Conservation (phyloP, 345 rosid genomes). For the Lepidium didymum region DNA sequence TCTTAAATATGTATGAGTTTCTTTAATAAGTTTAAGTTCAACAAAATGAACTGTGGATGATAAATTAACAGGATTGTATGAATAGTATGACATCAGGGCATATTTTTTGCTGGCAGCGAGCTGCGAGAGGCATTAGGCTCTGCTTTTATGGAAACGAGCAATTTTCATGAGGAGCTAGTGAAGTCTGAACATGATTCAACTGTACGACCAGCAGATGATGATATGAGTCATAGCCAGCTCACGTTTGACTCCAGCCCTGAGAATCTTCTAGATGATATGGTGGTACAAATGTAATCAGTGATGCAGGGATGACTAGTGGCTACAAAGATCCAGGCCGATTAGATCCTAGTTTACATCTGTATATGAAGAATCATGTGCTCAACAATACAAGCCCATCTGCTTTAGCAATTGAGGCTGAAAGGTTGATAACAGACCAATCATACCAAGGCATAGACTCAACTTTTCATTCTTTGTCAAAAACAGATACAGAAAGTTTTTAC, state of each 20-base stretch:
- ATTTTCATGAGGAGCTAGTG: slow-evolving; percentile 35
- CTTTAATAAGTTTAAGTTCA: neutral
- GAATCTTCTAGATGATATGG: slow-evolving; percentile 88
- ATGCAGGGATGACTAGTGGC: slow-evolving; percentile 34
- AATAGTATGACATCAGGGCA: no score
- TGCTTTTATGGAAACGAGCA: slow-evolving; percentile 39
- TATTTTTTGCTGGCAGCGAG: slow-evolving; percentile 64
- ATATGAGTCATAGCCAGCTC: slow-evolving; percentile 49
- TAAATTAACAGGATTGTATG: no score
- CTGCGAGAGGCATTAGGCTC: slow-evolving; percentile 85
- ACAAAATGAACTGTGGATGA: neutral
- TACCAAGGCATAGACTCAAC: slow-evolving; percentile 32
- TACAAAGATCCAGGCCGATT: slow-evolving; percentile 32
- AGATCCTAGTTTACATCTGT: slow-evolving; percentile 24
- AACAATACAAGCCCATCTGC: slow-evolving; percentile 28
- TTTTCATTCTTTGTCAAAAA: slow-evolving; percentile 22
- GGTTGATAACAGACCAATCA: slow-evolving; percentile 26
- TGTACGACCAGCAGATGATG: slow-evolving; percentile 42
- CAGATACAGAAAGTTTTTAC: slow-evolving; percentile 26
- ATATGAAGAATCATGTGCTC: slow-evolving; percentile 29
- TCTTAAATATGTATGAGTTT: neutral
- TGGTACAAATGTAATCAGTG: slow-evolving; percentile 29
- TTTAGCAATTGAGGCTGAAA: slow-evolving; percentile 42
- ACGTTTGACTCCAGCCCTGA: slow-evolving; percentile 51
- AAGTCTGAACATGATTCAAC: slow-evolving; percentile 40